Evolutionary conservation across 176 grass and related monocot genomes (phyloP).

Genomic region (Coix lacrymajobi): DNA sequence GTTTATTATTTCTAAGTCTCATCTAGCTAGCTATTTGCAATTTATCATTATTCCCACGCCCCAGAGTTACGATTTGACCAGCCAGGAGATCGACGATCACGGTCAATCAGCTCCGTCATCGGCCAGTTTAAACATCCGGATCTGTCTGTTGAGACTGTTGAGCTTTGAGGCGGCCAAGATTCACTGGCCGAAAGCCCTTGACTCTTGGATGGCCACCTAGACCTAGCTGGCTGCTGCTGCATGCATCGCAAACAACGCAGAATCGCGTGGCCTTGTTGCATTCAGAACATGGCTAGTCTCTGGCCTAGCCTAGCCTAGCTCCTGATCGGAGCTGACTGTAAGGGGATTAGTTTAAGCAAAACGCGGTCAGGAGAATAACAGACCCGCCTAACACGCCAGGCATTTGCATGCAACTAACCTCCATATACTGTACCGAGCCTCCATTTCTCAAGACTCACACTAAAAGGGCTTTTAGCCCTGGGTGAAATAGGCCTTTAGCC

Average conservation of each 20-base stretch:
- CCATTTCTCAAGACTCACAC: background rate
- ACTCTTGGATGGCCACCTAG: background rate
- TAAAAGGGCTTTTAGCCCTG: no score
- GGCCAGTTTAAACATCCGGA: background rate
- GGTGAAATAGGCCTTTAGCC: no score
- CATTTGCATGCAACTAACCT: background rate
- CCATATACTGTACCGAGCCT: background rate
- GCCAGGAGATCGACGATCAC: background rate
- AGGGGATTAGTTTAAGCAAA: constrained; percentile 6
- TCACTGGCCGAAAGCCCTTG: background rate
- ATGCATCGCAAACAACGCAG: background rate
- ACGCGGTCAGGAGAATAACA: background rate
- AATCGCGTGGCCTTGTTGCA: background rate
- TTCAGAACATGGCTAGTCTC: constrained; percentile 3
- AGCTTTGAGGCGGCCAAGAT: background rate
- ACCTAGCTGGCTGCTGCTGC: background rate
- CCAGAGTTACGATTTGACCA: no score
- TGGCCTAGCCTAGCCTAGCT: background rate
- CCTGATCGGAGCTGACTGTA: background rate
- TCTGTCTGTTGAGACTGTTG: background rate
- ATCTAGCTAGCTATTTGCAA: no score
- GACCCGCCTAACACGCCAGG: constrained; percentile 7
- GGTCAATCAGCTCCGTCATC: background rate
- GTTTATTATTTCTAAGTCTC: no score
- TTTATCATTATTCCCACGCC: no score